Base-by-base conservation (phyloP, 306 rosid genomes). In the Luffa acutangula region DNA sequence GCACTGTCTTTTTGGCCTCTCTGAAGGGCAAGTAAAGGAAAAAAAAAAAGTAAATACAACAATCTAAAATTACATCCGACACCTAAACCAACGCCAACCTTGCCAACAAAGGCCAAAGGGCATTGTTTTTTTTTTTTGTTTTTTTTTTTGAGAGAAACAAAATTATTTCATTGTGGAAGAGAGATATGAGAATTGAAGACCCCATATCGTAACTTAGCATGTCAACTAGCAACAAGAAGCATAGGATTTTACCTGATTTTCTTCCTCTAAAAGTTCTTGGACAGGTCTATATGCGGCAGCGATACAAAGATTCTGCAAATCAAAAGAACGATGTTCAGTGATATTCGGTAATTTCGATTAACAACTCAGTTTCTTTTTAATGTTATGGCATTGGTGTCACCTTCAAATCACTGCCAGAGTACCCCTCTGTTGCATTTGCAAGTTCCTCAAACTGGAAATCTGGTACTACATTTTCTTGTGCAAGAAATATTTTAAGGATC, bases 321-420 rank as follows among this genome's bases (percentile, higher is more conserved):
- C 37, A 84, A 77, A 65, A 53, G 79, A 12, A 18, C 21, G 17
- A 84, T 15, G 80, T 46, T 0, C 1, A 3, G 20, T 31, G 20
- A 84, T 12, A 78, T 54, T 0, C 0, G 41, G 5, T 21, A 71
- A 45, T 49, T 46, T 71, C 3, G 12, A 69, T 70, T 9, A 9
- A 70, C 9, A 4, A 70, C 9, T 9, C 1, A 6, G 11, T 12
- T 46, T 72, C 43, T 13, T 72, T 48, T 33, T 25, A 49, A 31
- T 3, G 62, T 15, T 33, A 33, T 25, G 8, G 0, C 8, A 15
- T 31, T n/a, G 0, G 0, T 39, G 37, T 78, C 86, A 94, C 98
- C 98, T 95, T 92, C 86, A 95, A 84, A 88, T 93, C 99, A 79
- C 97, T 93, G 79, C 99, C 99, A 78, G 99, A 95, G 90, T 95